These are phyloP conservation scores for Cardamine resedifolia DNA, from an alignment of 345 rosid species.

Conservation along the genomic window DNA sequence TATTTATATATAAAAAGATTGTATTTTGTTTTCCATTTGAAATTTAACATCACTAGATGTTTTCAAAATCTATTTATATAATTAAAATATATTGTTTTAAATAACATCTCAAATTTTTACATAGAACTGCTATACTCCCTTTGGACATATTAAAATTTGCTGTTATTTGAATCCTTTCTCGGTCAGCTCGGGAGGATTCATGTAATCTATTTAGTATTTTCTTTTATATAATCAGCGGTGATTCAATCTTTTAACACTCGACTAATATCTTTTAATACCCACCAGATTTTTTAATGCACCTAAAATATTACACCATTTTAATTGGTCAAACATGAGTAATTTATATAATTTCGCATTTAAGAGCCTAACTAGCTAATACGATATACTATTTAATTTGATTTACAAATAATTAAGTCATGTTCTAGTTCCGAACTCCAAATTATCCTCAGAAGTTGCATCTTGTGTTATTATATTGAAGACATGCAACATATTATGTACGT, in stretches of 20 bases:
- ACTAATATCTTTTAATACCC: too few relatives aligned
- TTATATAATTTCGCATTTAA: too few relatives aligned
- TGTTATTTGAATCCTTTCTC: background rate
- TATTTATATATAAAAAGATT: background rate
- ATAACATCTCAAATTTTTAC: background rate
- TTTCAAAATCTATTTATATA: background rate
- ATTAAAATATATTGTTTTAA: background rate
- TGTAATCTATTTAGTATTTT: constrained; percentile 16
- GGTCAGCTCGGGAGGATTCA: constrained; percentile 28
- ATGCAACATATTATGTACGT: background rate
- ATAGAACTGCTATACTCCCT: background rate
- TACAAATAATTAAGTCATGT: background rate
- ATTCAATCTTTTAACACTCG: too few relatives aligned
- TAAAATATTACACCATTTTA: too few relatives aligned
- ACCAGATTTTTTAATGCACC: too few relatives aligned
- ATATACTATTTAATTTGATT: background rate
- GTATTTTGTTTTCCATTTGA: background rate
- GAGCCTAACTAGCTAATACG: constrained; percentile 5
- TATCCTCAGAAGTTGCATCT: constrained; percentile 23
- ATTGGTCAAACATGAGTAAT: too few relatives aligned
- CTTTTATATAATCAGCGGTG: too few relatives aligned
- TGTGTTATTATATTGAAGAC: background rate
- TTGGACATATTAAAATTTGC: background rate
- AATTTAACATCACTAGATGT: background rate
- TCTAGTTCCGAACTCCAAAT: background rate